Base-by-base conservation (phyloP, 2,329 filamentous ascomycete species). In the Fusarium sp. region DNA sequence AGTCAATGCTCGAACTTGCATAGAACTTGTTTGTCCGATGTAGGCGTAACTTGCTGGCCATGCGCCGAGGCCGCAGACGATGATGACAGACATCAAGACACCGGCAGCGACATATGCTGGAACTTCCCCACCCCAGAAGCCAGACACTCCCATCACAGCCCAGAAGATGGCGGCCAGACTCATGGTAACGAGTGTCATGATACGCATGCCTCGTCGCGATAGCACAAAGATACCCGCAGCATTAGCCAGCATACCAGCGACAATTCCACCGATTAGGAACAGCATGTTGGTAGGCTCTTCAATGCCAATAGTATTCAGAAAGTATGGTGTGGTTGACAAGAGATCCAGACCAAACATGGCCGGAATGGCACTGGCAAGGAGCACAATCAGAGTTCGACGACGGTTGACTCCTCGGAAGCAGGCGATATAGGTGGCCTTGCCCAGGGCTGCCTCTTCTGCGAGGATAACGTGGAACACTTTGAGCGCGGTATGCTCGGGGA, bases 21-120 rank as follows among this genome's bases (percentile, higher is more conserved):
- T 60, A 0, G 71, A 66, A 12, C 64, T 65, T 5, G 59, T 72
- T 40, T 74, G 64, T 44, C 80, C 80, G 14, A 80, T 76, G 38
- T 84, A 77, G 61, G 81, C 81, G 70, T 81, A 83, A 33, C 81
- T 81, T 4, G 79, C 79, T 9, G 83, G 83, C 83, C 83, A 84
- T 55, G 78, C 80, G 40, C 82, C 82, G 4, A 84, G 58, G 16
- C 83, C 81, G 44, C 77, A 81, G 12, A 82, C 75, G 20, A 84
- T 71, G 35, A 85, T 83, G 12, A 62, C 24, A 22, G 85, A 78
- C 0, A 83, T 70, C 78, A 87, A 84, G 63, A 85, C 72, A 1
- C 55, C 61, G 16, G 42, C 59, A 14, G 58, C 46, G 11, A 65
- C 10, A 46, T 56, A 68, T 6, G 51, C n/a, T 0, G 62, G n/a